These are phyloP conservation scores for Tulasnella sp. DNA, from an alignment of 768 basidiomycete species.

Conservation along the genomic window DNA sequence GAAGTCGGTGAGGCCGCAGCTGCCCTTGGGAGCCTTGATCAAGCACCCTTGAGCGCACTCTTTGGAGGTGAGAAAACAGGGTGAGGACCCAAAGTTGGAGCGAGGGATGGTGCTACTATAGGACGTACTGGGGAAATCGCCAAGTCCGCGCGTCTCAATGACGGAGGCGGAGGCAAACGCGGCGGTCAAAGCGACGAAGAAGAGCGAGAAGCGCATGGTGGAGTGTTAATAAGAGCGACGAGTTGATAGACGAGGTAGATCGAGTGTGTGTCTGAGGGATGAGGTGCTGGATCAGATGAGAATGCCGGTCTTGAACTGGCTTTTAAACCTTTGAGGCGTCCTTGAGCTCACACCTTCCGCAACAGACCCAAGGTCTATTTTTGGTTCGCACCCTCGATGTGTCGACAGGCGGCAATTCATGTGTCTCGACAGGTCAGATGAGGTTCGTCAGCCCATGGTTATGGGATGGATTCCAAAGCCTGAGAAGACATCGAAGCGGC, in stretches of 20 bases:
- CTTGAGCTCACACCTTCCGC: neutral
- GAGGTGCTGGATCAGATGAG: neutral
- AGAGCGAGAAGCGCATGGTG: conserved; percentile 13
- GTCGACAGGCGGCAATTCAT: neutral
- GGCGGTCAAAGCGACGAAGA: neutral
- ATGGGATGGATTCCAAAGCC: neutral
- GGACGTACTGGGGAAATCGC: conserved; percentile 19
- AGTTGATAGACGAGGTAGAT: no score
- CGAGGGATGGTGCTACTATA: neutral
- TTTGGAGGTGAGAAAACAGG: neutral
- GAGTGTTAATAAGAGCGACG: neutral
- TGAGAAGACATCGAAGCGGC: neutral
- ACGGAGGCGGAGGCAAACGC: conserved; percentile 12
- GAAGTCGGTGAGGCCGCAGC: conserved; percentile 15
- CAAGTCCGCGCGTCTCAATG: conserved; percentile 1
- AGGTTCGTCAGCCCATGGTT: neutral
- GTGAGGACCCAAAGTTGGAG: neutral
- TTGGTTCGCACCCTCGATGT: neutral
- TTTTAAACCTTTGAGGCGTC: neutral
- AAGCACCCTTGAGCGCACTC: neutral
- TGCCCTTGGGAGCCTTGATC: neutral
- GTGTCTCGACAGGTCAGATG: neutral
- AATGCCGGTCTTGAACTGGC: neutral
- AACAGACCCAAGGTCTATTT: neutral
- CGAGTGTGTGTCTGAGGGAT: neutral